A percentile compares a stretch with the other conserved stretches of the same genome.
These are phyloP conservation scores for Boletus coccyginus DNA, from an alignment of 768 basidiomycete genomes.

Conservation along the genomic window DNA sequence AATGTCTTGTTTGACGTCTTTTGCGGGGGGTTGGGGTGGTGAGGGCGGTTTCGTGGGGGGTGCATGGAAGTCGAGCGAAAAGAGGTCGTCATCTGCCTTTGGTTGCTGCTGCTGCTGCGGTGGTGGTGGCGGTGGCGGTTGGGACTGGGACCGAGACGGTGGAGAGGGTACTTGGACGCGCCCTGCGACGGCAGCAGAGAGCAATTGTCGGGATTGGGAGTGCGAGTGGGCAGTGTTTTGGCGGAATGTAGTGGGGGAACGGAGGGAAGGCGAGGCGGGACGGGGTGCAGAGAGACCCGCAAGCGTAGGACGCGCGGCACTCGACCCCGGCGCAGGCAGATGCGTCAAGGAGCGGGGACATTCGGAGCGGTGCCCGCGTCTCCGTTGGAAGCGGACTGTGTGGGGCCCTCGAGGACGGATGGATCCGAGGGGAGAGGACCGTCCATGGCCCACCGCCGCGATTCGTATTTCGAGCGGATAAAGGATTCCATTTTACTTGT, in stretches of 20 bases:
- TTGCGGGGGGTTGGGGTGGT: conserved; percentile 42
- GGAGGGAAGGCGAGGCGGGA: conserved; percentile 29
- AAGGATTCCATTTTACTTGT: conserved; percentile 95
- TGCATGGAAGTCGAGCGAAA: conserved; percentile 83
- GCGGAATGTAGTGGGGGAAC: conserved; percentile 21
- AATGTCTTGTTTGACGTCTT: conserved; percentile 83
- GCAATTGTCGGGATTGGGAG: conserved; percentile 29
- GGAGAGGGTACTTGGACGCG: conserved; percentile 12
- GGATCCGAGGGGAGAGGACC: conserved; percentile 84
- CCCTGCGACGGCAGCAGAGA: conserved; percentile 39
- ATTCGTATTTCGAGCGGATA: conserved; percentile 96
- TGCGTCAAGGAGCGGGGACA: conserved; percentile 4
- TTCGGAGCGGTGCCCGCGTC: neutral
- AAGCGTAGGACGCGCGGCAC: neutral
- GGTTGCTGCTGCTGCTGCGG: conserved; percentile 12
- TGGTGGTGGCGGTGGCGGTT: conserved; percentile 19
- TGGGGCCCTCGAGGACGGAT: conserved; percentile 58
- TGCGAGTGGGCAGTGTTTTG: conserved; percentile 10
- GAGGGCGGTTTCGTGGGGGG: conserved; percentile 35
- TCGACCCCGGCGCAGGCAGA: neutral
- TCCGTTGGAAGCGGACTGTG: conserved; percentile 12
- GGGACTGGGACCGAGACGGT: conserved; percentile 1
- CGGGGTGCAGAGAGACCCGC: conserved; percentile 24
- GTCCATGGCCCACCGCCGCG: conserved; percentile 89
- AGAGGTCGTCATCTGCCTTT: conserved; percentile 61